Evolutionary conservation across 1,284 basidiomycete genomes (phyloP).

Genomic region (Sporisorium scitamineum): DNA sequence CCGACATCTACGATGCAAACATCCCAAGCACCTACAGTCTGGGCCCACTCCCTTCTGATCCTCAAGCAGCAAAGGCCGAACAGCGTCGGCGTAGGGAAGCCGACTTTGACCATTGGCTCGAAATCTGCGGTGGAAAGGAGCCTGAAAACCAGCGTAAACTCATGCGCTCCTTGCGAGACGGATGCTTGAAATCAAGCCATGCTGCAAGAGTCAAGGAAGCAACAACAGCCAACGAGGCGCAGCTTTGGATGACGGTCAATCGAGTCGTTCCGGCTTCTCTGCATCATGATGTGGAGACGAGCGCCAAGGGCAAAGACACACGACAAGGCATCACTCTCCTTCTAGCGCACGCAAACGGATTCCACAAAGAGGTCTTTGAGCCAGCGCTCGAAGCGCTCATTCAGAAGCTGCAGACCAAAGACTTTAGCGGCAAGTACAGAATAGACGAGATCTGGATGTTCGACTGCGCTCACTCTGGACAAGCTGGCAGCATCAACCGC

Average conservation of each 20-base stretch:
- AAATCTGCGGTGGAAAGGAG: conserved; percentile 24
- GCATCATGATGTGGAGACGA: conserved; percentile 14
- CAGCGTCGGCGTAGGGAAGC: conserved; percentile 41
- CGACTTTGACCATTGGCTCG: conserved; percentile 38
- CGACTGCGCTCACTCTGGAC: conserved; percentile 83
- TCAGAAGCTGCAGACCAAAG: conserved; percentile 32
- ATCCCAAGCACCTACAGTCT: conserved; percentile 25
- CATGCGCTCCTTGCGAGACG: conserved; percentile 23
- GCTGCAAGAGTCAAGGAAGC: conserved; percentile 32
- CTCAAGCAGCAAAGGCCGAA: conserved; percentile 39
- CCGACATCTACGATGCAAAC: conserved; percentile 37
- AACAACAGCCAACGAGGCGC: conserved; percentile 32
- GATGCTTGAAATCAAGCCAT: conserved; percentile 21
- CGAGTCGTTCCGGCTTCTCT: conserved; percentile 34
- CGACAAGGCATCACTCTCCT: conserved; percentile 75
- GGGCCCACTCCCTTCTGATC: conserved; percentile 28
- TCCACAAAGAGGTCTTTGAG: conserved; percentile 85
- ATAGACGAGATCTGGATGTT: conserved; percentile 84
- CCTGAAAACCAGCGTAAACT: conserved; percentile 14
- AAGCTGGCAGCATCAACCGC: conserved; percentile 78
- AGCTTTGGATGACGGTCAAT: conserved; percentile 47
- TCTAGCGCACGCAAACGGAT: conserved; percentile 82
- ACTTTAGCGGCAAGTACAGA: conserved; percentile 24
- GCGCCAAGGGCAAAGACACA: conserved; percentile 4
- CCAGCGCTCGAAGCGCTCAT: conserved; percentile 74